Evolutionary conservation across 495 filamentous ascomycete species (phyloP).

Genomic region (Daldinia caldariorum): DNA sequence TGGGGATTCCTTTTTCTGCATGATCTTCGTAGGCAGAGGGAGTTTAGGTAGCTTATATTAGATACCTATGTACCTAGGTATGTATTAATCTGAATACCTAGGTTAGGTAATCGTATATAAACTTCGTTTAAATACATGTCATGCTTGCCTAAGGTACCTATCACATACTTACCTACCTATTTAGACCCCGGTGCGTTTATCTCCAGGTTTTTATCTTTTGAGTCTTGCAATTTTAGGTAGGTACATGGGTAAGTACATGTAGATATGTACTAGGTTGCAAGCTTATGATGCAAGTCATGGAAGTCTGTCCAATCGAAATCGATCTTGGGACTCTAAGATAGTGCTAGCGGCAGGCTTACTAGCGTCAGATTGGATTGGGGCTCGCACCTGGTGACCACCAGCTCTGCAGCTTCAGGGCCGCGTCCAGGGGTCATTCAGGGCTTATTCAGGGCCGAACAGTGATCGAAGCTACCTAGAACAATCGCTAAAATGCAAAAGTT

Average conservation of each 20-base stretch:
- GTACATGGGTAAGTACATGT: conserved; percentile 14
- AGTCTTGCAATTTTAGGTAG: conserved; percentile 16
- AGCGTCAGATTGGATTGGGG: conserved; percentile 27
- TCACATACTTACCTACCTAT: not conserved
- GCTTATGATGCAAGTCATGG: conserved; percentile 39
- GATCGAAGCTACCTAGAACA: conserved; percentile 20
- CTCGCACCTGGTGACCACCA: conserved; percentile 30
- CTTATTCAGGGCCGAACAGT: conserved; percentile 12
- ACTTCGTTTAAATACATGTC: not conserved
- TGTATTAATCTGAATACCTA: too few species aligned
- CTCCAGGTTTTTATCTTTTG: not conserved
- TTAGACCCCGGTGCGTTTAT: conserved; percentile 14
- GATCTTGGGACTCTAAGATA: conserved; percentile 28
- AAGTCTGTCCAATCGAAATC: conserved; percentile 31
- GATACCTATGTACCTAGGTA: too few species aligned
- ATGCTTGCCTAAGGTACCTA: not conserved
- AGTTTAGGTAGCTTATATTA: too few species aligned
- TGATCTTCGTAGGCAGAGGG: too few species aligned
- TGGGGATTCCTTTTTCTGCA: not conserved
- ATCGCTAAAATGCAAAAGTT: conserved; percentile 17
- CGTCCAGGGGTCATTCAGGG: not conserved
- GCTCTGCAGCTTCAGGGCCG: conserved; percentile 16
- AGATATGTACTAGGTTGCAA: conserved; percentile 2
- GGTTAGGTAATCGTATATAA: not conserved
- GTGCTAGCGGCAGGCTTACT: conserved; percentile 16